Evolutionary conservation across 1,284 basidiomycete genomes (phyloP), one percentile per base, ranked within the genome.

Genomic region (Flammula alnicola): DNA sequence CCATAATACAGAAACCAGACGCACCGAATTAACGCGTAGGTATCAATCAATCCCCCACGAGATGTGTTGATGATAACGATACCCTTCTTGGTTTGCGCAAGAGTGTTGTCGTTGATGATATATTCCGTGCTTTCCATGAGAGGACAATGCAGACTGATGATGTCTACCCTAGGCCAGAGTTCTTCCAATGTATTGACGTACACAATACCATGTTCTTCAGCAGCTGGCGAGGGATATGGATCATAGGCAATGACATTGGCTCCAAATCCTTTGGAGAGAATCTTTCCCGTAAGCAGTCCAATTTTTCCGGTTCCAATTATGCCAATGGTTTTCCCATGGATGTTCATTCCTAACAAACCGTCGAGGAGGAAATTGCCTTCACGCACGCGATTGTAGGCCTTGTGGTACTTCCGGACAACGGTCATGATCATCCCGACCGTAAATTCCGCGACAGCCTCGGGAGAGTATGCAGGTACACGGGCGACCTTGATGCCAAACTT

Each of bases 371-470:
- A 72, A 46, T 73, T 73, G 3, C 70, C 70, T 51, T 73, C 71
- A 4, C 71, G 69, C 3, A 73, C 70, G n/a, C 71, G 69, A 38
- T 64, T 65, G 49, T 69, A 72, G 10, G 71, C 68, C 51, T 73
- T 73, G 61, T 73, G 71, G 49, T 71, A 73, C 53, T 73, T 73
- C 47, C 71, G 67, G 8, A 72, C 58, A 27, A 73, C 68, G 27
- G 70, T 73, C 58, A 73, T 55, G 43, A 73, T 64, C 69, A 72
- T 73, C n/a, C 71, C 71, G 19, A 73, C 66, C n/a, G 70, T 62
- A 54, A 73, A 73, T 52, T 73, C 71, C 8, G 71, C 71, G 17
- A 73, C 67, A 5, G 71, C 68, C 56, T 71, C 70, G 3, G 71
- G 70, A 12, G 71, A 69, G 52, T 73, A 73, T 6, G 71, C 65